Evolutionary conservation across 805 yeast genomes (phyloP).

Genomic region (Suhomyces sp.): DNA sequence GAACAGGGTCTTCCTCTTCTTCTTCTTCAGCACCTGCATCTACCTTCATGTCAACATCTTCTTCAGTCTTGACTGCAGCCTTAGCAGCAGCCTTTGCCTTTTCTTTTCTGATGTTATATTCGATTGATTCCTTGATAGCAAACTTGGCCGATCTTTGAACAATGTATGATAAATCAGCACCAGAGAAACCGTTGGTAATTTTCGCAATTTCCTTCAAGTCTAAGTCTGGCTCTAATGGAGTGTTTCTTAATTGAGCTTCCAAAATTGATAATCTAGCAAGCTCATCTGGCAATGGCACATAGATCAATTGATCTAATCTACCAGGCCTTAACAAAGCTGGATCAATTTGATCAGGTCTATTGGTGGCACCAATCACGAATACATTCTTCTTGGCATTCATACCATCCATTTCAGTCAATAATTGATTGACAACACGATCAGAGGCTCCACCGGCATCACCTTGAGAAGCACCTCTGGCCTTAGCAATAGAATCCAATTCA

Average conservation of each 20-base stretch:
- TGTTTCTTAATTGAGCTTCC: slow-evolving; percentile 94
- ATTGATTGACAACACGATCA: slow-evolving; percentile 93
- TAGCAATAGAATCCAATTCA: slow-evolving; percentile 97
- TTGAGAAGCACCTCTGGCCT: slow-evolving; percentile 80
- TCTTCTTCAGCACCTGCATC: slow-evolving; percentile 50
- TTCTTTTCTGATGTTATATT: slow-evolving; percentile 52
- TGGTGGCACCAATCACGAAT: slow-evolving; percentile 98
- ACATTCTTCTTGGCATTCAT: slow-evolving; percentile 99
- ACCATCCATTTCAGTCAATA: slow-evolving; percentile 99
- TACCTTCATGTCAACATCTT: slow-evolving; percentile 53
- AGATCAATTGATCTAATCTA: slow-evolving; percentile 96
- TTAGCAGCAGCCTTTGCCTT: slow-evolving; percentile 45
- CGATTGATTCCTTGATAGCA: slow-evolving; percentile 97
- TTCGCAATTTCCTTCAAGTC: slow-evolving; percentile 86
- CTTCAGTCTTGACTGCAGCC: slow-evolving; percentile 32
- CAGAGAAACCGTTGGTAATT: slow-evolving; percentile 96
- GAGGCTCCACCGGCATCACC: slow-evolving; percentile 98
- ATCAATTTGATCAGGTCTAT: slow-evolving; percentile 99
- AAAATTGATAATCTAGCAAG: slow-evolving; percentile 89
- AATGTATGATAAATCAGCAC: slow-evolving; percentile 97
- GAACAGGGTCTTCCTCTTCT: slow-evolving; percentile 90
- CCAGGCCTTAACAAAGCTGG: slow-evolving; percentile 99
- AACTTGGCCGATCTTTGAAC: slow-evolving; percentile 98
- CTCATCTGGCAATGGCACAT: slow-evolving; percentile 98
- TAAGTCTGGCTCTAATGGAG: slow-evolving; percentile 97